Evolutionary conservation across 768 basidiomycete species (phyloP).

Genomic region (Xerocomellus dryophilus): DNA sequence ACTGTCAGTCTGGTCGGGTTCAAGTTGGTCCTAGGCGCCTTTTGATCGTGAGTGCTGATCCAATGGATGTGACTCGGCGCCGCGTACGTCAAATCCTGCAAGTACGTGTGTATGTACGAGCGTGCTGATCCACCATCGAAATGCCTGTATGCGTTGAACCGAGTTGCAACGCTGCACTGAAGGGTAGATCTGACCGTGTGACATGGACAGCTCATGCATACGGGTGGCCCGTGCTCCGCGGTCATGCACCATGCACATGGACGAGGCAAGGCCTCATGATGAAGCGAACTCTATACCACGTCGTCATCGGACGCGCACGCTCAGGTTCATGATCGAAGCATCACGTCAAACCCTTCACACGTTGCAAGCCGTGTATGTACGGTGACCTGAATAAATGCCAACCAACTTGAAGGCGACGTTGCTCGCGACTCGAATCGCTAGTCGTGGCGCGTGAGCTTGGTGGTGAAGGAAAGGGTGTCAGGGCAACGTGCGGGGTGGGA

Average conservation of each 20-base stretch:
- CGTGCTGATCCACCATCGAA: too few species aligned
- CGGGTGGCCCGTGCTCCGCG: not conserved
- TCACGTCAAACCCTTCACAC: not conserved
- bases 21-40: too few species aligned
- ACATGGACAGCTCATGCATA: too few species aligned
- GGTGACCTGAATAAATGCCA: constrained; percentile 17
- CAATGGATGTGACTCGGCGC: too few species aligned
- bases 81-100: too few species aligned
- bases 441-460: constrained; percentile 3
- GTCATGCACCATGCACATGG: not conserved
- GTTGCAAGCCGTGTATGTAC: constrained; percentile 13
- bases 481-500: constrained; percentile 4
- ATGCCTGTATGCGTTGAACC: too few species aligned
- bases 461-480: not conserved
- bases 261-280: not conserved
- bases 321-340: not conserved
- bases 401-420: not conserved
- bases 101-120: too few species aligned
- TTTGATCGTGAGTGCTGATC: too few species aligned
- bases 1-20: too few species aligned
- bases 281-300: not conserved
- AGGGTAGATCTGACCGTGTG: too few species aligned
- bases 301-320: not conserved
- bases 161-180: too few species aligned
- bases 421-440: constrained; percentile 4